phyloP scores from a whole-genome alignment of 2,329 filamentous ascomycete genomes.

The Neofusicoccum umdonicola region DNA sequence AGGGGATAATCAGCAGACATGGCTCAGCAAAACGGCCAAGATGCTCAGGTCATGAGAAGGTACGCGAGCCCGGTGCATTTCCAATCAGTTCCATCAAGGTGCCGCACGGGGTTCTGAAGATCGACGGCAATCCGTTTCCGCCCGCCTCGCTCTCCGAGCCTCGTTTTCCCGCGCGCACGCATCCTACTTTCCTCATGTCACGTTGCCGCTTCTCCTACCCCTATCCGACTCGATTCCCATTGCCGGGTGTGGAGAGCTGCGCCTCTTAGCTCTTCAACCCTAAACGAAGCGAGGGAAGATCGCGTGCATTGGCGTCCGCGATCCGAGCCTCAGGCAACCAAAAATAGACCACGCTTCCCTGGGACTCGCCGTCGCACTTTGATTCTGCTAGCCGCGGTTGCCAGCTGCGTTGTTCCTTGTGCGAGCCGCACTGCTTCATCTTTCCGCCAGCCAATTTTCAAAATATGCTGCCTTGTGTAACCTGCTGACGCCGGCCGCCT shows the following conservation, averaged over 20 bases:
- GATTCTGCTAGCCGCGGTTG: slow-evolving; percentile 1
- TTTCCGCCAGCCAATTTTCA: not conserved
- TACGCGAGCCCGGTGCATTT: slow-evolving; percentile 9
- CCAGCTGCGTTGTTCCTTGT: not conserved
- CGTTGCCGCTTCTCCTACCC: not conserved
- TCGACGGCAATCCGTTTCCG: slow-evolving; percentile 1
- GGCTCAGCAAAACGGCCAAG: slow-evolving; percentile 17
- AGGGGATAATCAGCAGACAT: slow-evolving; percentile 14
- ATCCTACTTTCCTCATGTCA: not conserved
- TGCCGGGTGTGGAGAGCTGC: slow-evolving; percentile 13
- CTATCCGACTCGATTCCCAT: slow-evolving; percentile 2
- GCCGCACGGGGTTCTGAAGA: slow-evolving; percentile 12
- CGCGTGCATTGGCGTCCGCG: slow-evolving; percentile 39
- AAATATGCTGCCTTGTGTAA: slow-evolving; percentile 6
- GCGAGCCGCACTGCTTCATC: slow-evolving; percentile 1
- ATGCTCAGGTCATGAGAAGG: slow-evolving; percentile 19
- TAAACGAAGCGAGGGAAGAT: slow-evolving; percentile 29
- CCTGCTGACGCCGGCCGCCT: slow-evolving; percentile 17
- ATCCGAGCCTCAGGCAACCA: slow-evolving; percentile 27
- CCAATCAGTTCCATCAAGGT: slow-evolving; percentile 10
- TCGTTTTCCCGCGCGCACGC: not conserved
- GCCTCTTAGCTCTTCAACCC: slow-evolving; percentile 14
- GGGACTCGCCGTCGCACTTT: slow-evolving; percentile 7
- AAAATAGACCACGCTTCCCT: slow-evolving; percentile 18
- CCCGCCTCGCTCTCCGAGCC: slow-evolving; percentile 8